phyloP scores from a whole-genome alignment of 257 asterid species.

The Oldenlandia corymbosa region DNA sequence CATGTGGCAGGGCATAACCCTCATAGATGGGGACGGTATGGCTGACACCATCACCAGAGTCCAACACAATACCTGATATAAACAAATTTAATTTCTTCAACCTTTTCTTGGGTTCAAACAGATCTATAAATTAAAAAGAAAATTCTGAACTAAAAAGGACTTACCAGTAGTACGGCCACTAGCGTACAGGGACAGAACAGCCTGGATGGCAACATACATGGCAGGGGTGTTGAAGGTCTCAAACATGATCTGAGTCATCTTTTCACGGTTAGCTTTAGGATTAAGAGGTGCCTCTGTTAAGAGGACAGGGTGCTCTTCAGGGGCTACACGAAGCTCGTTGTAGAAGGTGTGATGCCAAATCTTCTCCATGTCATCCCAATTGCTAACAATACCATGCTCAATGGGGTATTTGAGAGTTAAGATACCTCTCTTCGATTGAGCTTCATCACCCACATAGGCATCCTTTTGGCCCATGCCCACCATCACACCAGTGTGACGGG shows the following conservation, averaged over 20 bases:
- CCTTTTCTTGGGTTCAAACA: background rate
- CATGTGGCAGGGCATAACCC: slow-evolving; percentile 43
- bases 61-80: slow-evolving; percentile 37
- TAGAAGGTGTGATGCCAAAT: slow-evolving; percentile 95
- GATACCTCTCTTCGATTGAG: slow-evolving; percentile 88
- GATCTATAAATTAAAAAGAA: background rate
- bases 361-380: slow-evolving; percentile 98
- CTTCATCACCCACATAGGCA: slow-evolving; percentile 90
- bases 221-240: slow-evolving; percentile 95
- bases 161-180: slow-evolving; percentile 95
- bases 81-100: background rate
- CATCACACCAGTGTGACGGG: slow-evolving; percentile 96
- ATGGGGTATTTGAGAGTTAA: slow-evolving; percentile 82
- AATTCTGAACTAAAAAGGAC: slow-evolving; percentile 9
- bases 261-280: slow-evolving; percentile 92
- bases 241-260: slow-evolving; percentile 93
- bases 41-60: slow-evolving; percentile 48
- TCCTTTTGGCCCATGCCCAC: slow-evolving; percentile 95
- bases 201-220: slow-evolving; percentile 92
- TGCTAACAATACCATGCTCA: slow-evolving; percentile 89
- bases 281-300: slow-evolving; percentile 90
- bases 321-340: slow-evolving; percentile 93
- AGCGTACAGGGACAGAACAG: slow-evolving; percentile 90
- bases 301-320: slow-evolving; percentile 89
- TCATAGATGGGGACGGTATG: slow-evolving; percentile 43